Conservation (phyloP, 805 yeast genomes). For the Yueomyces sp. region DNA sequence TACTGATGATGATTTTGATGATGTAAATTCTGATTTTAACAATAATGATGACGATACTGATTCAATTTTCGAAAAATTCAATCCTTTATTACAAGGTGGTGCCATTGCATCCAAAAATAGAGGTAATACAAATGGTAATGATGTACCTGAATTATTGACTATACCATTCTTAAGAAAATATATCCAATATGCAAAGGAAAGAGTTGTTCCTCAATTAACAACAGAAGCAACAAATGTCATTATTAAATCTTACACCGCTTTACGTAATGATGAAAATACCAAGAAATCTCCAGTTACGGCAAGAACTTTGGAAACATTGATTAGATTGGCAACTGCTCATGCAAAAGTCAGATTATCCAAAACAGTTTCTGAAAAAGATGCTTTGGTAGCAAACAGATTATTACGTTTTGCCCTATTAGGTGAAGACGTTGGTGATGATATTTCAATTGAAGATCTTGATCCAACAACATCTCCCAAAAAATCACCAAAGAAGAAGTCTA, state of each 20-base stretch:
- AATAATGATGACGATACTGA: constrained; percentile 39
- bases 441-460: constrained; percentile 10
- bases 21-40: constrained; percentile 24
- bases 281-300: constrained; percentile 92
- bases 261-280: constrained; percentile 72
- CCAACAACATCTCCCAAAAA: constrained; percentile 14
- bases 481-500: constrained; percentile 24
- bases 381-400: constrained; percentile 72
- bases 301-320: constrained; percentile 92
- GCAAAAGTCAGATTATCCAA: constrained; percentile 86
- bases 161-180: constrained; percentile 85
- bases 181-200: constrained; percentile 83
- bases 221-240: constrained; percentile 68
- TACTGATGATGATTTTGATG: constrained; percentile 36
- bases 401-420: constrained; percentile 70
- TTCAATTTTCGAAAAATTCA: constrained; percentile 67
- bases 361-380: constrained; percentile 63
- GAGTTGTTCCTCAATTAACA: constrained; percentile 70
- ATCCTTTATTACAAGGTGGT: constrained; percentile 73
- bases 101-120: constrained; percentile 33
- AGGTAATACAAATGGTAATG: constrained; percentile 23
- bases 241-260: constrained; percentile 62
- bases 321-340: constrained; percentile 91
- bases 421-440: constrained; percentile 20
- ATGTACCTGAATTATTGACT: constrained; percentile 40